Evolutionary conservation across 371 early-diverging fungal genomes (phyloP).

Genomic region (Mucor saturninus): DNA sequence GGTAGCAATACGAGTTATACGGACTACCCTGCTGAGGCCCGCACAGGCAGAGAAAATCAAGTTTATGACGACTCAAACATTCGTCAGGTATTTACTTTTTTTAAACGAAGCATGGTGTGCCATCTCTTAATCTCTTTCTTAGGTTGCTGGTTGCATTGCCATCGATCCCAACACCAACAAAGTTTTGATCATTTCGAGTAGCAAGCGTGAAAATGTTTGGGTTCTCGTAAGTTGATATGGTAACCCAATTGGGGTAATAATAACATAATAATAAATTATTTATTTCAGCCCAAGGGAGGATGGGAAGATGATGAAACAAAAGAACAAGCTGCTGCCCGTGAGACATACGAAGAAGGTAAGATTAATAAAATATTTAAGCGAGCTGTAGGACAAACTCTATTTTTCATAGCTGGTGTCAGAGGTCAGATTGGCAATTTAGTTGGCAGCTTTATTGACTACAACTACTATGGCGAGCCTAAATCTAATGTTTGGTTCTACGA

Average conservation of each 20-base stretch:
- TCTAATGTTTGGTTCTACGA: constrained; percentile 62
- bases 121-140: background rate
- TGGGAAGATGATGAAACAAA: constrained; percentile 71
- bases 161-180: constrained; percentile 55
- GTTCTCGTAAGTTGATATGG: constrained; percentile 47
- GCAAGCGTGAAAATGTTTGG: constrained; percentile 61
- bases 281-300: constrained; percentile 63
- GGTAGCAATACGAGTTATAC: constrained; percentile 3
- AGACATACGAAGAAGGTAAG: constrained; percentile 71
- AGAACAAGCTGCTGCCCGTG: constrained; percentile 61
- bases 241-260: background rate
- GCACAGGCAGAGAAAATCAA: constrained; percentile 57
- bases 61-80: constrained; percentile 41
- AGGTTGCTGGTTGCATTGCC: constrained; percentile 67
- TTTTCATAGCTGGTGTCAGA: constrained; percentile 39
- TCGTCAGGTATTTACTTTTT: constrained; percentile 42
- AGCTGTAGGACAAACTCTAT: background rate
- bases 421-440: constrained; percentile 49
- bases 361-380: background rate
- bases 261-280: background rate
- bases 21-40: constrained; percentile 38
- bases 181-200: constrained; percentile 60
- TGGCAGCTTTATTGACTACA: constrained; percentile 57
- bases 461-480: constrained; percentile 47
- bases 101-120: too few species aligned